Conservation (phyloP, 2,329 filamentous ascomycete genomes). For the Colletotrichum neosansevieriae region DNA sequence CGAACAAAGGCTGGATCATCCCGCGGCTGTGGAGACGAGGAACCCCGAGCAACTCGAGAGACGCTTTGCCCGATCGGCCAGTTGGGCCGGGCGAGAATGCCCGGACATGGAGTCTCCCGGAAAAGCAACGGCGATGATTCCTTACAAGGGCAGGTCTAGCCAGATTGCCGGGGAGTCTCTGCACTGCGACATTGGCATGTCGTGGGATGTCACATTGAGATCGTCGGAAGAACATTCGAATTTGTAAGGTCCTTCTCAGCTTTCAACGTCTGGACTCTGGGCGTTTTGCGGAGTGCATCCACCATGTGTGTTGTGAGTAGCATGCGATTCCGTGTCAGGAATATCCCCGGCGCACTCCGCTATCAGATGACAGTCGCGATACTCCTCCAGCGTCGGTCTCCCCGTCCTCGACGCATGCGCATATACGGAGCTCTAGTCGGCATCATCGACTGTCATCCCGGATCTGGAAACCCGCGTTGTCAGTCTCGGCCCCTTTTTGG, state of each 20-base stretch:
- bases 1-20: constrained; percentile 18
- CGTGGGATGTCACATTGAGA: constrained; percentile 31
- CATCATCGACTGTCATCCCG: constrained; percentile 14
- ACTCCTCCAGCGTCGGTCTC: constrained; percentile 13
- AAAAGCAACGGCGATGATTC: constrained; percentile 24
- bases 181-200: constrained; percentile 29
- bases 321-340: constrained; percentile 26
- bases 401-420: constrained; percentile 25
- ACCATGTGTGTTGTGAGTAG: background rate
- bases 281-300: constrained; percentile 32
- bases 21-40: constrained; percentile 27
- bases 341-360: constrained; percentile 24
- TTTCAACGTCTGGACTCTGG: constrained; percentile 11
- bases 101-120: constrained; percentile 23
- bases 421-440: constrained; percentile 20
- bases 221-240: constrained; percentile 22
- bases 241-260: constrained; percentile 9
- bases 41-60: background rate
- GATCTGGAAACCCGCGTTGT: constrained; percentile 1
- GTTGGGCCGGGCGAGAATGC: background rate
- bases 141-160: constrained; percentile 32
- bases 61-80: constrained; percentile 28
- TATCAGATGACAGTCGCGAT: constrained; percentile 30
- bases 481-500: background rate
- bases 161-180: constrained; percentile 27